phyloP scores from a whole-genome alignment of 371 early-diverging fungal genomes.

The Sporodiniella umbellata region DNA sequence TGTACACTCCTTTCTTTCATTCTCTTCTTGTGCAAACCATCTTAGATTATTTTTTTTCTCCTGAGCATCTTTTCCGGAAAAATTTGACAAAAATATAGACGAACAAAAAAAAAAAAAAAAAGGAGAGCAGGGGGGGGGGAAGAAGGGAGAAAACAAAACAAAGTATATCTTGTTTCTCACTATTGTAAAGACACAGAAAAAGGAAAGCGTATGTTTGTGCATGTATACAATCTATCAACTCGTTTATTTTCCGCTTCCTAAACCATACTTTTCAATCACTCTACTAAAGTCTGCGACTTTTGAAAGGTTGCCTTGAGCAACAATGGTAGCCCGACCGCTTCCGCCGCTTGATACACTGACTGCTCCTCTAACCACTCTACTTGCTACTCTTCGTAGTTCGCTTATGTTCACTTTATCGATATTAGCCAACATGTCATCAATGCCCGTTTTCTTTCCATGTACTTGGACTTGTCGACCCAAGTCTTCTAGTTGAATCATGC shows the following conservation, averaged over 20 bases:
- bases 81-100: neutral
- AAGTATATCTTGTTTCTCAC: no score
- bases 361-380: conserved; percentile 55
- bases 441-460: conserved; percentile 70
- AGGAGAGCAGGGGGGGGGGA: neutral
- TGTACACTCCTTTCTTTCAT: neutral
- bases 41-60: neutral
- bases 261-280: conserved; percentile 24
- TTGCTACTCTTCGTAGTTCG: conserved; percentile 71
- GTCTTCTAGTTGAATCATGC: conserved; percentile 93
- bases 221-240: neutral
- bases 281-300: conserved; percentile 37
- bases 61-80: neutral
- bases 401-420: conserved; percentile 71
- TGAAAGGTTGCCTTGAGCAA: conserved; percentile 51
- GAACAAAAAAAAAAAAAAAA: conserved; percentile 1
- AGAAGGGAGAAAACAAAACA: neutral
- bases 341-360: conserved; percentile 54
- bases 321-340: conserved; percentile 53
- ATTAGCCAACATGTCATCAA: conserved; percentile 71
- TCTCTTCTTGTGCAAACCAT: neutral
- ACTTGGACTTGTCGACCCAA: conserved; percentile 90
- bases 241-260: conserved; percentile 23
- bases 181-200: neutral
- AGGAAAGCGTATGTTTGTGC: neutral